Conservation (phyloP, 2,329 filamentous ascomycete species). For the Ophiostoma sp. region DNA sequence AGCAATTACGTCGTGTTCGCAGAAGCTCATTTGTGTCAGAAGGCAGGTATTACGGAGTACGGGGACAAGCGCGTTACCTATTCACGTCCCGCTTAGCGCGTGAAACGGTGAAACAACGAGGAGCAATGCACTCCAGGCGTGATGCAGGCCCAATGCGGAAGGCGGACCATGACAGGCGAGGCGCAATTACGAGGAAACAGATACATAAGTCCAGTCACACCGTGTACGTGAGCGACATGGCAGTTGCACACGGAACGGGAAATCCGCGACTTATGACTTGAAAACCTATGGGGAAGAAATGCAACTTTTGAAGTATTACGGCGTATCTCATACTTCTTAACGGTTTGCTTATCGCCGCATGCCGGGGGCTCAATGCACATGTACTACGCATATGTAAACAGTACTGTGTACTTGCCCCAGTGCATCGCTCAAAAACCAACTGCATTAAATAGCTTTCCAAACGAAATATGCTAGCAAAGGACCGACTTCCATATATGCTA, state of each 20-base stretch:
- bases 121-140: not conserved
- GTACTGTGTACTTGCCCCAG: too few relatives aligned
- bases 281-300: not conserved
- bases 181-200: not conserved
- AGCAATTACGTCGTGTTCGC: not conserved
- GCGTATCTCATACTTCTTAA: too few relatives aligned
- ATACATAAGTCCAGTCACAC: not conserved
- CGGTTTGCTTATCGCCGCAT: too few relatives aligned
- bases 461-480: too few relatives aligned
- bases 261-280: not conserved
- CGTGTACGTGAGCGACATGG: not conserved
- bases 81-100: not conserved
- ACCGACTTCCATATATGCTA: too few relatives aligned
- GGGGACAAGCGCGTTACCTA: not conserved
- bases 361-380: too few relatives aligned
- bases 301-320: too few relatives aligned
- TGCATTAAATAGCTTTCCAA: too few relatives aligned
- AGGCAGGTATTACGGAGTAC: not conserved
- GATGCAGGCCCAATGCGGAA: not conserved
- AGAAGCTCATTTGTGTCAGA: not conserved
- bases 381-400: too few relatives aligned
- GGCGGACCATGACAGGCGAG: not conserved
- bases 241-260: not conserved
- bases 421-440: too few relatives aligned
- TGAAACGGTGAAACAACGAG: not conserved